These are phyloP conservation scores for Picochlorum sp. DNA, from an alignment of 139 green algal genomes.

Conservation along the genomic window DNA sequence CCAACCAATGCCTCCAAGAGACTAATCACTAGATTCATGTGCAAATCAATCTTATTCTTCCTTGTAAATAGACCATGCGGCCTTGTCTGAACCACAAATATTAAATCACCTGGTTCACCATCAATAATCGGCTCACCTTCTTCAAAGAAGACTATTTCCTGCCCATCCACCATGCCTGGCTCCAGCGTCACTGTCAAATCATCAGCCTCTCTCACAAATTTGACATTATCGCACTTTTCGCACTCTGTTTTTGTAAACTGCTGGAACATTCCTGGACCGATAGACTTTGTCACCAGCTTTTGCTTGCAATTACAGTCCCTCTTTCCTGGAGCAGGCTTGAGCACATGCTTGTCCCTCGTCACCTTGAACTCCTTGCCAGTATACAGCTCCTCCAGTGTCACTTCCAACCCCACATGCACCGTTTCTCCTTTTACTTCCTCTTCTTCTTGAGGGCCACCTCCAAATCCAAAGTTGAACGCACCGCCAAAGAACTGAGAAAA, in stretches of 20 bases:
- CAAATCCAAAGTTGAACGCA: slow-evolving; percentile 43
- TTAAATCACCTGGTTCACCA: slow-evolving; percentile 91
- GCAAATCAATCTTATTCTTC: slow-evolving; percentile 57
- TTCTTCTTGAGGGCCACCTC: slow-evolving; percentile 66
- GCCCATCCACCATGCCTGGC: slow-evolving; percentile 72
- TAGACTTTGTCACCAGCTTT: slow-evolving; percentile 86
- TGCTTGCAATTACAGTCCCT: slow-evolving; percentile 95
- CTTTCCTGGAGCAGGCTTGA: slow-evolving; percentile 74
- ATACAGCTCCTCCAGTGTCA: slow-evolving; percentile 87
- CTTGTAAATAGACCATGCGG: slow-evolving; percentile 44
- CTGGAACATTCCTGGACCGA: slow-evolving; percentile 98
- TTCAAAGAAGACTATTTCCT: slow-evolving; percentile 91
- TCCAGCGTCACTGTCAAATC: slow-evolving; percentile 83
- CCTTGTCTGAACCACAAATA: slow-evolving; percentile 33
- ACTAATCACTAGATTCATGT: slow-evolving; percentile 58
- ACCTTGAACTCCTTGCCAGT: slow-evolving; percentile 73
- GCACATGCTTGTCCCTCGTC: slow-evolving; percentile 83
- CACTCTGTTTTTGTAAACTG: slow-evolving; percentile 86
- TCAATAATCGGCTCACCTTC: slow-evolving; percentile 89
- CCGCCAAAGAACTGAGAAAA: slow-evolving; percentile 86
- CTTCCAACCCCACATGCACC: slow-evolving; percentile 75
- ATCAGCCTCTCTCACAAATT: slow-evolving; percentile 68
- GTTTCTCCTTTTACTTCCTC: slow-evolving; percentile 72
- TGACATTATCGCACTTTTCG: slow-evolving; percentile 86
- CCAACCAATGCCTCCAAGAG: slow-evolving; percentile 83